A percentile compares a stretch with the other conserved stretches of the same genome.
Evolutionary conservation across 2,329 filamentous ascomycete species (phyloP).

Genomic region (Stagonosporopsis cucurbitacearum): DNA sequence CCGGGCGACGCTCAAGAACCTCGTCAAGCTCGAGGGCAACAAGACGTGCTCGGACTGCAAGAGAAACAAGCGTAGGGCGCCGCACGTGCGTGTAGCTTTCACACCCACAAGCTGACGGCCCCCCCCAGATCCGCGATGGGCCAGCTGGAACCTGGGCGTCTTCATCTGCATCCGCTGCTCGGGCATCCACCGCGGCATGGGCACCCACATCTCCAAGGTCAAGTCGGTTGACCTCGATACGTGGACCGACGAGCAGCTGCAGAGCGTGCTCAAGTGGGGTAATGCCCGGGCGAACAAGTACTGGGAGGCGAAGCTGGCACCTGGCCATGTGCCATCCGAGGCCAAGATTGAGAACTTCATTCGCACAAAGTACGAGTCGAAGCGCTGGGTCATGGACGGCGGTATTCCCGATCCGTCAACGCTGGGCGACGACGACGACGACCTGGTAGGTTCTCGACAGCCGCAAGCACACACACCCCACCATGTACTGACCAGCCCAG

Average conservation of each 20-base stretch:
- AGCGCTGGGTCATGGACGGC: conserved; percentile 99
- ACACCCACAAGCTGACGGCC: conserved; percentile 29
- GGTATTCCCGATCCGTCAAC: conserved; percentile 91
- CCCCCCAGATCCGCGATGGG: conserved; percentile 93
- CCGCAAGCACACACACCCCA: too few relatives aligned
- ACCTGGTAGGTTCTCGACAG: conserved; percentile 74
- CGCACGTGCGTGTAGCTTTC: not conserved
- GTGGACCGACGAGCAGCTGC: conserved; percentile 97
- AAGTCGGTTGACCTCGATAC: conserved; percentile 98
- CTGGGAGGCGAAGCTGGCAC: conserved; percentile 93
- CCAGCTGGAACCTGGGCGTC: conserved; percentile 96
- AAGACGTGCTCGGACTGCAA: conserved; percentile 99
- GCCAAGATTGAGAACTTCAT: conserved; percentile 99
- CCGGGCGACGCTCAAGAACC: conserved; percentile 88
- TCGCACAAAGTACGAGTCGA: conserved; percentile 97
- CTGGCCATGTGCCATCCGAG: conserved; percentile 92
- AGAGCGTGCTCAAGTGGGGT: conserved; percentile 93
- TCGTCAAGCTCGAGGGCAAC: conserved; percentile 93
- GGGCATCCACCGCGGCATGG: conserved; percentile 98
- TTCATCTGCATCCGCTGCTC: conserved; percentile 99
- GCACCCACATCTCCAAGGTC: conserved; percentile 96
- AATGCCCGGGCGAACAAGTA: conserved; percentile 97
- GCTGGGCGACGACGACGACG: conserved; percentile 82
- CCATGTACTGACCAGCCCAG: conserved; percentile 49
- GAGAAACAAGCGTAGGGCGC: conserved; percentile 85